phyloP scores from a whole-genome alignment of 768 basidiomycete genomes.

The Stropharia rugosoannulata region DNA sequence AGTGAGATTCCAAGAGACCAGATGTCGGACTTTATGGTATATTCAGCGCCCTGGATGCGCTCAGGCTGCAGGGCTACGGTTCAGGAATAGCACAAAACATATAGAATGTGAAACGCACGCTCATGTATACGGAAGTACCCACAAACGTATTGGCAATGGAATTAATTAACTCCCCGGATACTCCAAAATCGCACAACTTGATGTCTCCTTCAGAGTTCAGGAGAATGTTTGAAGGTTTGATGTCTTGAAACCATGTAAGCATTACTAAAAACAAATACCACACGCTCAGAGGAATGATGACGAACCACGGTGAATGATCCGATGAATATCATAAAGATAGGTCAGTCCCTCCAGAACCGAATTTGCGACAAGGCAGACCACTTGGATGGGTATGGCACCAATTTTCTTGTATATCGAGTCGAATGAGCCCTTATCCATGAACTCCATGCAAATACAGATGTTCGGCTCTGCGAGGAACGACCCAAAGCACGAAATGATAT shows the following conservation, averaged over 20 bases:
- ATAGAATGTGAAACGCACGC: constrained; percentile 52
- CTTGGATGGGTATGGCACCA: constrained; percentile 86
- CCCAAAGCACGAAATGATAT: constrained; percentile 97
- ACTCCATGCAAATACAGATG: constrained; percentile 99
- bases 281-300: constrained; percentile 6
- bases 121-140: constrained; percentile 99
- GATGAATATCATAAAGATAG: constrained; percentile 95
- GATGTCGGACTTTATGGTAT: constrained; percentile 98
- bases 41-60: constrained; percentile 97
- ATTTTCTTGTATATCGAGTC: constrained; percentile 95
- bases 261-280: not conserved
- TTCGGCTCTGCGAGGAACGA: constrained; percentile 97
- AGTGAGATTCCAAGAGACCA: constrained; percentile 98
- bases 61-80: constrained; percentile 67
- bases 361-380: constrained; percentile 92
- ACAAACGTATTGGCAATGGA: constrained; percentile 99
- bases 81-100: not conserved
- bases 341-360: constrained; percentile 94
- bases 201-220: constrained; percentile 93
- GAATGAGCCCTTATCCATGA: constrained; percentile 89
- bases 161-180: constrained; percentile 98
- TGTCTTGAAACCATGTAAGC: constrained; percentile 54
- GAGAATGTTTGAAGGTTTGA: constrained; percentile 98
- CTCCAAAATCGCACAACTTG: constrained; percentile 99
- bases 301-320: constrained; percentile 97